Conservation (phyloP, 2,329 filamentous ascomycete species). For the Ceratocystis colombiana region DNA sequence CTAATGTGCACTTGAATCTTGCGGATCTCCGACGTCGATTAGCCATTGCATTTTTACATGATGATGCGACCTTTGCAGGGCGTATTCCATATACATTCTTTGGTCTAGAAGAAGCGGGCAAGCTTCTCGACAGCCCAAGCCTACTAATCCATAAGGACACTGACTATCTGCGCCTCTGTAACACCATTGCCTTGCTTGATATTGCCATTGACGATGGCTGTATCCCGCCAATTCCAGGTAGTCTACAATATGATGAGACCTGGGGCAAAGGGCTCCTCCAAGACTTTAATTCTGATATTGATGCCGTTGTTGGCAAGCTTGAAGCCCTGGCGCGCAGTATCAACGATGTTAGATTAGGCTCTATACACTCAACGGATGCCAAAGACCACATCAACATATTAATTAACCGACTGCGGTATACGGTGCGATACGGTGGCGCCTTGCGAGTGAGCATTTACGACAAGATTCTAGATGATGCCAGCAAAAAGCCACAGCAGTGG, state of each 20-base stretch:
- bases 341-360: slow-evolving; percentile 61
- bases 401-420: slow-evolving; percentile 60
- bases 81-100: slow-evolving; percentile 37
- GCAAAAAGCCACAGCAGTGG: slow-evolving; percentile 2
- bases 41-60: slow-evolving; percentile 54
- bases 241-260: slow-evolving; percentile 29
- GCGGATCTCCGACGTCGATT: slow-evolving; percentile 57
- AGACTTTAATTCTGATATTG: slow-evolving; percentile 60
- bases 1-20: slow-evolving; percentile 40
- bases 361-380: slow-evolving; percentile 62
- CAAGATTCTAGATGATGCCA: slow-evolving; percentile 25
- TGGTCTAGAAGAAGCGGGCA: slow-evolving; percentile 2
- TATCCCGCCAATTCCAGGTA: slow-evolving; percentile 4
- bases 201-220: slow-evolving; percentile 58
- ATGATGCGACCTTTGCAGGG: slow-evolving; percentile 37
- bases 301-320: slow-evolving; percentile 52
- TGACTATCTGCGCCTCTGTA: slow-evolving; percentile 58
- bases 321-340: slow-evolving; percentile 53
- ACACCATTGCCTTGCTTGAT: slow-evolving; percentile 59
- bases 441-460: slow-evolving; percentile 46
- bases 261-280: slow-evolving; percentile 28
- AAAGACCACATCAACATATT: slow-evolving; percentile 67
- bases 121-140: slow-evolving; percentile 35
- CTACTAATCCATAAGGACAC: slow-evolving; percentile 47
- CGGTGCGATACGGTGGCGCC: slow-evolving; percentile 55